Percentiles rank a stretch among this genome's conserved stretches.
phyloP scores from a whole-genome alignment of 495 filamentous ascomycete species.

The Podospora pseudoanserina region DNA sequence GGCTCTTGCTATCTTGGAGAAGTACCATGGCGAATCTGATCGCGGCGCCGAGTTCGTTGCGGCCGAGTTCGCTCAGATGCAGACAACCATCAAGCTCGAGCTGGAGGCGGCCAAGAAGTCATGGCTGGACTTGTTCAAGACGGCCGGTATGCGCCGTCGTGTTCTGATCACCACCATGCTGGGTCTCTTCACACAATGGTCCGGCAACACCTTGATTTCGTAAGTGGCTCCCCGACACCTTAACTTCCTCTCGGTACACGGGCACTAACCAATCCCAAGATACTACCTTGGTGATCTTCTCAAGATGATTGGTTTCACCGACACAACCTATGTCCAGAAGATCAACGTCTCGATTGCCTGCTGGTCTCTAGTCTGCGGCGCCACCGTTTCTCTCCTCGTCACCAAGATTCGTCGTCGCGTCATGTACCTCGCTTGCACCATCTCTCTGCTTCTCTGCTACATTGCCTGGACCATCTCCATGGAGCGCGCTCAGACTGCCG shows the following conservation, averaged over 20 bases:
- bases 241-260: background rate
- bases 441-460: constrained; percentile 52
- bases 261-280: background rate
- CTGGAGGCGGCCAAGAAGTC: constrained; percentile 50
- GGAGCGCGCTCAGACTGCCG: constrained; percentile 45
- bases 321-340: constrained; percentile 49
- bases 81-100: constrained; percentile 56
- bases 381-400: constrained; percentile 51
- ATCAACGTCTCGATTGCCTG: constrained; percentile 58
- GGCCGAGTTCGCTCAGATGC: constrained; percentile 60
- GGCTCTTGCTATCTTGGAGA: constrained; percentile 52
- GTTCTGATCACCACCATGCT: constrained; percentile 55
- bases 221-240: background rate
- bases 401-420: constrained; percentile 51
- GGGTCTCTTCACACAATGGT: constrained; percentile 63
- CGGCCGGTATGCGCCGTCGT: constrained; percentile 54
- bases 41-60: constrained; percentile 52
- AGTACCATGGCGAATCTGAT: constrained; percentile 61
- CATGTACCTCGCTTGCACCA: constrained; percentile 57
- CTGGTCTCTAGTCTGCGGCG: constrained; percentile 54
- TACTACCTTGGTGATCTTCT: constrained; percentile 55
- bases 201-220: constrained; percentile 61
- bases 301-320: constrained; percentile 46
- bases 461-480: constrained; percentile 59
- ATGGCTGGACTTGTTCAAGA: constrained; percentile 55